These are phyloP conservation scores for Solanum neorickii DNA, from an alignment of 257 asterid genomes.

Conservation along the genomic window DNA sequence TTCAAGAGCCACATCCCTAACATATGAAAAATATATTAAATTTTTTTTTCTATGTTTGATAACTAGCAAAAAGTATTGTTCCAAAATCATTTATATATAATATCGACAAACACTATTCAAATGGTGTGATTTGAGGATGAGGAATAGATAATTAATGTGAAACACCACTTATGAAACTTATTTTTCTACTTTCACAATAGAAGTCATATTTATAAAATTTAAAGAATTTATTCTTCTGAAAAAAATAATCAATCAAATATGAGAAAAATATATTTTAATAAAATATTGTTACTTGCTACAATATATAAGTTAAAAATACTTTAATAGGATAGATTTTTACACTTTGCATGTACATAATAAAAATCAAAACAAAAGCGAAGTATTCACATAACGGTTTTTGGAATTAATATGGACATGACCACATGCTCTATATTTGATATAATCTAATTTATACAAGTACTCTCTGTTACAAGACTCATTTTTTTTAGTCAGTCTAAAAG, in stretches of 20 bases:
- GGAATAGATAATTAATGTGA: not conserved
- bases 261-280: not conserved
- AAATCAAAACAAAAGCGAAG: not conserved
- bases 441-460: not conserved
- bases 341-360: not conserved
- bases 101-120: not conserved
- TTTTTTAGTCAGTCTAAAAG: too few relatives aligned
- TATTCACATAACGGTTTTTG: not conserved
- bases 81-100: not conserved
- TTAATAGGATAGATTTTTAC: not conserved
- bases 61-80: not conserved
- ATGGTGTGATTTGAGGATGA: not conserved
- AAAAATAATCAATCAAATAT: not conserved
- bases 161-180: not conserved
- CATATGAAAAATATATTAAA: not conserved
- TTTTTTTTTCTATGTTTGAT: not conserved
- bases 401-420: not conserved
- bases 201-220: not conserved
- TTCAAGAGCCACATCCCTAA: constrained; percentile 17
- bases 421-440: not conserved
- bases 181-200: accelerated
- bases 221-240: not conserved
- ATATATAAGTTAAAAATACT: not conserved
- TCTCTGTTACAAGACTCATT: too few relatives aligned
- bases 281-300: not conserved